Evolutionary conservation across 805 yeast genomes (phyloP).

Genomic region (Kodamaea jinghongensis): DNA sequence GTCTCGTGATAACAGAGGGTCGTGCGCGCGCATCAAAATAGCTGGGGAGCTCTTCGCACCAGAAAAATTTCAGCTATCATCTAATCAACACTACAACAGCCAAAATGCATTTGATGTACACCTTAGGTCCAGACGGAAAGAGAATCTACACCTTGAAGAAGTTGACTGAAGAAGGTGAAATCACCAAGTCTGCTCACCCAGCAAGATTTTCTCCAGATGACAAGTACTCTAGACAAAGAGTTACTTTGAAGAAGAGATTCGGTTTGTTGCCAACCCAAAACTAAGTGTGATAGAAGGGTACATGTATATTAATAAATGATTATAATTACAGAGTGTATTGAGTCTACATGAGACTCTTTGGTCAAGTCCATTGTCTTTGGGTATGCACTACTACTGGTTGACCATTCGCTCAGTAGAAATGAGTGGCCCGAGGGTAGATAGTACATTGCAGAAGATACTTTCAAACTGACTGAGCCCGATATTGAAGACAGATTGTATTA

Average conservation of each 20-base stretch:
- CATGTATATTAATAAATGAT: constrained; percentile 2
- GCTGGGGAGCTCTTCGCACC: neutral
- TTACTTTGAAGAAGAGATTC: constrained; percentile 93
- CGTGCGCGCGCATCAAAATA: neutral
- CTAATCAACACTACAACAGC: constrained; percentile 1
- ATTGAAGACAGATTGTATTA: no score
- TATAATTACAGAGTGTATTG: no score
- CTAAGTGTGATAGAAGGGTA: constrained; percentile 2
- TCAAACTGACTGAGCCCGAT: no score
- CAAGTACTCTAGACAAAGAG: constrained; percentile 98
- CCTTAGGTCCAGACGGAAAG: constrained; percentile 91
- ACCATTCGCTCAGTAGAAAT: no score
- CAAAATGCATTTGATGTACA: constrained; percentile 98
- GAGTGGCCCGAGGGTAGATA: no score
- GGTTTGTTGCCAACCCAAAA: constrained; percentile 84
- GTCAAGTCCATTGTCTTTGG: no score
- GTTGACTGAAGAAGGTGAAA: constrained; percentile 78
- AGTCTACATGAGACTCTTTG: no score
- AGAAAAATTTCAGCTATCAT: constrained; percentile 3
- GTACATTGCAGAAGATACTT: no score
- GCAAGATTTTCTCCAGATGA: constrained; percentile 99
- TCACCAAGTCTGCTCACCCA: constrained; percentile 98
- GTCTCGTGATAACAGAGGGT: no score
- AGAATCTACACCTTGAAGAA: constrained; percentile 91
- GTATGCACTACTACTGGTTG: no score